A percentile compares a stretch with the other conserved stretches of the same genome.
These are phyloP conservation scores for Cytospora chrysosperma DNA, from an alignment of 2,329 filamentous ascomycete species.

Conservation along the genomic window DNA sequence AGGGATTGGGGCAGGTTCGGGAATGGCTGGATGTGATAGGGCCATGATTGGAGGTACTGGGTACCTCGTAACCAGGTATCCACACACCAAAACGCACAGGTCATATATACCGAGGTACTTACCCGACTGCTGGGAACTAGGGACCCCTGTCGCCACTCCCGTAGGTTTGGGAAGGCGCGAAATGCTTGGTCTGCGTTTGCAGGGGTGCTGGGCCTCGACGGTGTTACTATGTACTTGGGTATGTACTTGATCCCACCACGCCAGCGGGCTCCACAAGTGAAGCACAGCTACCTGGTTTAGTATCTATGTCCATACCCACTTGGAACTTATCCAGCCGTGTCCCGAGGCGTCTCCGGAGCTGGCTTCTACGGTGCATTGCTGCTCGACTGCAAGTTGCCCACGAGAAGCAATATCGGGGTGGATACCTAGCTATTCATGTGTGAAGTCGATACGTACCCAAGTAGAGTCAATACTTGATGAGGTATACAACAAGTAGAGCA, in stretches of 20 bases:
- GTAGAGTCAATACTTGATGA: too few species aligned
- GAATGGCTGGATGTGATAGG: not conserved
- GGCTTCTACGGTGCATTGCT: too few species aligned
- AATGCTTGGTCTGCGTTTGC: slow-evolving; percentile 9
- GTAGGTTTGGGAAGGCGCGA: slow-evolving; percentile 9
- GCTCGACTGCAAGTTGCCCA: not conserved
- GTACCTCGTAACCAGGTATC: not conserved
- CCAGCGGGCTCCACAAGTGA: too few species aligned
- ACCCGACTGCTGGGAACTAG: not conserved
- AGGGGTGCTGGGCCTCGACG: slow-evolving; percentile 3
- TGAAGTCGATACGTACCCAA: too few species aligned
- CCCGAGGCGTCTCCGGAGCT: too few species aligned
- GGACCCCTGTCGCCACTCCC: slow-evolving; percentile 8
- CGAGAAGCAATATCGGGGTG: not conserved
- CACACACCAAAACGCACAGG: not conserved
- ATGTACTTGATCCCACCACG: not conserved
- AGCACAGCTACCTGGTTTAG: too few species aligned
- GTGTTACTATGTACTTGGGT: not conserved
- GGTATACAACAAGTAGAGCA: too few species aligned
- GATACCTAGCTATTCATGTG: too few species aligned
- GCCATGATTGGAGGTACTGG: not conserved
- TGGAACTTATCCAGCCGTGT: too few species aligned
- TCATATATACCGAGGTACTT: not conserved
- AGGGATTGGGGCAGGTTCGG: not conserved
- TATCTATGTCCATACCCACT: too few species aligned